These are phyloP conservation scores for Ceriops zippeliana DNA, from an alignment of 345 rosid genomes.

Conservation along the genomic window DNA sequence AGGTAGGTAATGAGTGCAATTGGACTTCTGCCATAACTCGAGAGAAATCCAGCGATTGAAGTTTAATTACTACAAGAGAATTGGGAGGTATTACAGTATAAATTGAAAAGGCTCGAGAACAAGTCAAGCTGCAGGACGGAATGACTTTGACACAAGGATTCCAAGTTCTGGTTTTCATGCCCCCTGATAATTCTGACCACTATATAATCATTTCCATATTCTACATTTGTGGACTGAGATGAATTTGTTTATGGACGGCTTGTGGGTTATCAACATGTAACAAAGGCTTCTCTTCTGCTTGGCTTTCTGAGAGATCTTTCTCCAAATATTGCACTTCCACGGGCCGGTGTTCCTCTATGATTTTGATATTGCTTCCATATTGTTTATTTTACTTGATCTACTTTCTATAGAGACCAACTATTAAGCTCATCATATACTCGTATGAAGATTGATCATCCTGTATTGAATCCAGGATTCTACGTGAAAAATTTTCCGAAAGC, in stretches of 20 bases:
- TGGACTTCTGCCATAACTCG: neutral
- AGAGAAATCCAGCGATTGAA: neutral
- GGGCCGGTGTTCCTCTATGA: too few relatives aligned
- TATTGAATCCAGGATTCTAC: too few relatives aligned
- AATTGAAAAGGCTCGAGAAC: neutral
- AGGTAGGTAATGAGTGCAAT: neutral
- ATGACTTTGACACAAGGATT: neutral
- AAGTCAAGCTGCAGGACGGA: neutral
- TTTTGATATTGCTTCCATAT: too few relatives aligned
- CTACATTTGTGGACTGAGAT: neutral
- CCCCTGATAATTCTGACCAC: neutral
- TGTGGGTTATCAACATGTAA: neutral
- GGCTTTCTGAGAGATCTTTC: neutral
- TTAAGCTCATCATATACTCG: too few relatives aligned
- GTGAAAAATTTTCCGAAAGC: too few relatives aligned
- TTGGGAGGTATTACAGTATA: neutral
- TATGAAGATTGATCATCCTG: too few relatives aligned
- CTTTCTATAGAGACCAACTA: too few relatives aligned
- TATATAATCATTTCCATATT: neutral
- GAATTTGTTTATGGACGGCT: constrained; percentile 10
- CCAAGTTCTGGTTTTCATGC: neutral
- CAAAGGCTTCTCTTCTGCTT: neutral
- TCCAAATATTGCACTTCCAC: neutral
- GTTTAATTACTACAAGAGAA: neutral
- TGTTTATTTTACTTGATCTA: too few relatives aligned